Base-by-base conservation (phyloP, 768 basidiomycete species). In the Dendrothele bispora region DNA sequence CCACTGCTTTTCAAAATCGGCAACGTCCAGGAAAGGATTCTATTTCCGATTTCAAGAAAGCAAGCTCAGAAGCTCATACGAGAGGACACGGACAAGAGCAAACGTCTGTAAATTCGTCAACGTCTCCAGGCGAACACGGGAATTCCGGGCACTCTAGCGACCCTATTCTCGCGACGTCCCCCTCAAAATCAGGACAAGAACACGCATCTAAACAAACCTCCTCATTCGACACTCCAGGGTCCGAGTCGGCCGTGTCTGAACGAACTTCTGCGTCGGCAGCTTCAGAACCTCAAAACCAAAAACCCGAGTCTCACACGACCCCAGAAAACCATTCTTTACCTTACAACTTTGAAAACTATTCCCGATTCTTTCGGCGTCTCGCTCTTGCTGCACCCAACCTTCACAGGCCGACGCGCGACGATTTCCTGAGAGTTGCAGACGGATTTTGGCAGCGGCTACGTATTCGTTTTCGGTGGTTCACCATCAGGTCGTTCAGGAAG, bases 381-480 rank as follows among this genome's bases (percentile, higher is more conserved):
- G 90, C 90, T 0, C 63, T 80, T 52, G 86, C 88, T 22, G 71
- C 93, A 18, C 92, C 91, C 4, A 86, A 84, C 58, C 72, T 81
- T 39, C 84, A 82, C 53, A 74, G 87, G 29, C 95, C 94, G 1
- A 90, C 91, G 0, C 82, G 86, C 35, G 94, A 97, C 37, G 91
- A 98, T 61, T 85, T 98, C 49, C 76, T 98, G 28, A 82, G 79
- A 17, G 86, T 91, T 3, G 86, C 95, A 3, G 88, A 79, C 25
- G 84, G 86, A n/a, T 94, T 95, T 63, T 93, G 93, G 85, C 81
- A 95, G 55, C 83, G 97, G 3, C 65, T 88, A 20, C 79, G 86
- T 18, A 88, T 98, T 55, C 81, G 92, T n/a, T 91, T 98, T 72
- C 93, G 93, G 63, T 99, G 97, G 97, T 88, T 94, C 55, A 92